Conservation (phyloP, 768 basidiomycete species). For the Trametes gibbosa region DNA sequence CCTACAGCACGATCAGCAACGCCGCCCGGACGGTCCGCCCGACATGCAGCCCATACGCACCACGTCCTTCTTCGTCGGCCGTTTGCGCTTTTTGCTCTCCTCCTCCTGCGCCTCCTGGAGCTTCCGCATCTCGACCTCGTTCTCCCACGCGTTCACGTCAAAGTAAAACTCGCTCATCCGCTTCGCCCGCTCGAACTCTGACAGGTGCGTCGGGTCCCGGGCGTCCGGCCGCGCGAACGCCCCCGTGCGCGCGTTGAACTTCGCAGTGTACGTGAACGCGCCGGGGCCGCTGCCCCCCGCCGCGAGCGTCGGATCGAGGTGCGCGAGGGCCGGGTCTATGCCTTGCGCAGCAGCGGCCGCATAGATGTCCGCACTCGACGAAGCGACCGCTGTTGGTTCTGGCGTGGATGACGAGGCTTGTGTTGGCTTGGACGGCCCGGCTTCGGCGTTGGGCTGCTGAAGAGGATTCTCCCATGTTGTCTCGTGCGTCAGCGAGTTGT, state of each 20-base stretch:
- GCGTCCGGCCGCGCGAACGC: slow-evolving; percentile 64
- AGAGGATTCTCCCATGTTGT: slow-evolving; percentile 87
- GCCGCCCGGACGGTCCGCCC: not conserved
- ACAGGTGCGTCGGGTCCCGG: slow-evolving; percentile 72
- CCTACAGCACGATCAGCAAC: slow-evolving; percentile 41
- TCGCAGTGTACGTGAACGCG: slow-evolving; percentile 52
- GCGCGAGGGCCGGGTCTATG: slow-evolving; percentile 78
- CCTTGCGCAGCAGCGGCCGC: slow-evolving; percentile 74
- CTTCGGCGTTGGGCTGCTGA: slow-evolving; percentile 30
- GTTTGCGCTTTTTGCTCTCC: slow-evolving; percentile 70
- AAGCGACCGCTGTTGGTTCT: slow-evolving; percentile 25
- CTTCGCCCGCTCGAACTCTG: slow-evolving; percentile 77
- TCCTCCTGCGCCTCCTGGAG: slow-evolving; percentile 44
- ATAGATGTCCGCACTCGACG: slow-evolving; percentile 47
- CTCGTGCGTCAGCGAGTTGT: slow-evolving; percentile 69
- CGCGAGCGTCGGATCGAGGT: slow-evolving; percentile 72
- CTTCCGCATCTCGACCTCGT: slow-evolving; percentile 54
- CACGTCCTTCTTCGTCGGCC: slow-evolving; percentile 80
- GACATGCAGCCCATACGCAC: slow-evolving; percentile 41
- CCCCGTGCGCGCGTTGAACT: slow-evolving; percentile 82
- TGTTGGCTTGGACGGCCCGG: slow-evolving; percentile 29
- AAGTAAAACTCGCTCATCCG: slow-evolving; percentile 90
- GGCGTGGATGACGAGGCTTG: slow-evolving; percentile 18
- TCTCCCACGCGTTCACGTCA: slow-evolving; percentile 78
- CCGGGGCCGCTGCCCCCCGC: slow-evolving; percentile 34